Percentiles rank a stretch among this genome's conserved stretches.
Evolutionary conservation across 345 rosid genomes (phyloP).

Genomic region (Litchi chinensis): DNA sequence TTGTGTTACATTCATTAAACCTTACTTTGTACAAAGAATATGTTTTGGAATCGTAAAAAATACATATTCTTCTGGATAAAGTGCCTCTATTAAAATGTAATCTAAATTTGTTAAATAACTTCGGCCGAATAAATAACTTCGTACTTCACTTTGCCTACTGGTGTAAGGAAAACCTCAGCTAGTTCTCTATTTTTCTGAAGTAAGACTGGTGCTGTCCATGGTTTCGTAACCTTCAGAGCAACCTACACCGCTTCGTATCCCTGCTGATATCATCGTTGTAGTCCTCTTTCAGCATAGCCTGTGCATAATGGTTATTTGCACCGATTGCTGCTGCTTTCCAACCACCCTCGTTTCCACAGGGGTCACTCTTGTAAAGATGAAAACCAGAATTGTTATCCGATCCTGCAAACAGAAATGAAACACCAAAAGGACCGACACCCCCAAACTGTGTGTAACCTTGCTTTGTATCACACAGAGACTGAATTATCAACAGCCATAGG

Average conservation of each 20-base stretch:
- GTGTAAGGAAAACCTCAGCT: conserved; percentile 78
- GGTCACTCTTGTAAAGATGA: conserved; percentile 95
- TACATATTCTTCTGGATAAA: no score
- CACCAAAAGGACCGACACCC: conserved; percentile 96
- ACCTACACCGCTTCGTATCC: conserved; percentile 91
- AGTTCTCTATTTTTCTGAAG: conserved; percentile 93
- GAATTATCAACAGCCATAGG: conserved; percentile 97
- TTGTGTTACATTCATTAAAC: no score
- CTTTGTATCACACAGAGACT: conserved; percentile 92
- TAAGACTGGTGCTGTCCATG: conserved; percentile 97
- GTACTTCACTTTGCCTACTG: conserved; percentile 83
- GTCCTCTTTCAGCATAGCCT: conserved; percentile 94
- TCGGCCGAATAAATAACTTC: no score
- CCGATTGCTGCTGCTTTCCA: conserved; percentile 99
- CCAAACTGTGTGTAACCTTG: conserved; percentile 98
- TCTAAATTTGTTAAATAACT: no score
- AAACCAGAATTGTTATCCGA: conserved; percentile 94
- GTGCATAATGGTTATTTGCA: conserved; percentile 97
- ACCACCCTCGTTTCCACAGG: conserved; percentile 91
- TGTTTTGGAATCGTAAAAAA: no score
- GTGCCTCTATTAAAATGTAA: no score
- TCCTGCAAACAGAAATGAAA: conserved; percentile 90
- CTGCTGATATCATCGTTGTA: conserved; percentile 87
- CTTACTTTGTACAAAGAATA: no score
- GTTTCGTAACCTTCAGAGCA: conserved; percentile 92